A percentile compares a stretch with the other conserved stretches of the same genome.
Conservation (phyloP, 768 basidiomycete species). For the Boletellus ananas region DNA sequence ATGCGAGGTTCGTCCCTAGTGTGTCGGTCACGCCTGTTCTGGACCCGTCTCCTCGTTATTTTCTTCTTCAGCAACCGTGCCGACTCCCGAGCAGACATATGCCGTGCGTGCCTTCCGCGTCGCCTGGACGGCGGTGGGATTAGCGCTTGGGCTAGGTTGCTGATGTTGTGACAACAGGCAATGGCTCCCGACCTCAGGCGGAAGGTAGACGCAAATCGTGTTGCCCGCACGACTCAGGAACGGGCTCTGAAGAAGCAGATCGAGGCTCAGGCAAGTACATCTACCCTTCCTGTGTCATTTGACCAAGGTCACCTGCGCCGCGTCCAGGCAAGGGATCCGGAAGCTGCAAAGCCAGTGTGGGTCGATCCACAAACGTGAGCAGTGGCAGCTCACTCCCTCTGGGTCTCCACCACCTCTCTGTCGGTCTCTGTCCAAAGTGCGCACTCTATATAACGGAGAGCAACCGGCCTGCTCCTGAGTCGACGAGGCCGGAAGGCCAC, state of each 20-base stretch:
- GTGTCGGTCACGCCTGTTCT: not conserved
- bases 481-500: too few species aligned
- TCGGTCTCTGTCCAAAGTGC: not conserved
- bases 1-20: constrained; percentile 54
- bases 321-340: constrained; percentile 23
- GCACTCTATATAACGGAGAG: too few species aligned
- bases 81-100: constrained; percentile 36
- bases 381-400: not conserved
- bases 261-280: constrained; percentile 46
- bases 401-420: not conserved
- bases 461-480: too few species aligned
- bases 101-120: constrained; percentile 21
- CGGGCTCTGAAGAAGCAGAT: constrained; percentile 49
- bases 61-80: constrained; percentile 29
- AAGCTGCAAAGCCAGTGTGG: constrained; percentile 33
- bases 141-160: not conserved
- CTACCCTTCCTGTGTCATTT: constrained; percentile 2
- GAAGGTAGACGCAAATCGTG: constrained; percentile 58
- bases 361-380: constrained; percentile 24
- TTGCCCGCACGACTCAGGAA: constrained; percentile 51
- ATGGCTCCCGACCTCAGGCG: constrained; percentile 63
- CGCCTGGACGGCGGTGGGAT: not conserved
- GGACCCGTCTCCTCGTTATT: not conserved
- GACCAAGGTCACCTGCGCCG: constrained; percentile 3
- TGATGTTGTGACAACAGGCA: constrained; percentile 34